Percentiles rank a stretch among this genome's conserved stretches.
Evolutionary conservation across 2,329 filamentous ascomycete species (phyloP).

Genomic region (Alternaria sp.): DNA sequence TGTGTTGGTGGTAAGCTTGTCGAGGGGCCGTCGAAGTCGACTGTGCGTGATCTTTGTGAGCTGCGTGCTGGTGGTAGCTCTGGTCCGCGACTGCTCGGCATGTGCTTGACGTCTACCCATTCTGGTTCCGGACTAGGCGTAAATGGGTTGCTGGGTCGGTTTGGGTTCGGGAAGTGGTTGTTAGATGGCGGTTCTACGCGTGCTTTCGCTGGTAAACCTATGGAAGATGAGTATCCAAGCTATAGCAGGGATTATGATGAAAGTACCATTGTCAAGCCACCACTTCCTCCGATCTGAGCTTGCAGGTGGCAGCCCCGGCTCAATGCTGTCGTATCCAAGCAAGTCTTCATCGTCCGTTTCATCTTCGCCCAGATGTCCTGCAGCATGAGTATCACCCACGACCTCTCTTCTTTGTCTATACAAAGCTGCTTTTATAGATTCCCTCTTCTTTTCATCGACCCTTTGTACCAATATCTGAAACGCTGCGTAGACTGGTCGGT

Average conservation of each 20-base stretch:
- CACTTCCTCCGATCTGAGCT: conserved; percentile 70
- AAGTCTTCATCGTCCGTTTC: conserved; percentile 80
- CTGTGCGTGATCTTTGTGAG: conserved; percentile 39
- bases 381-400: conserved; percentile 69
- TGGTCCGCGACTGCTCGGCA: conserved; percentile 31
- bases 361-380: conserved; percentile 58
- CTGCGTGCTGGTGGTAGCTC: conserved; percentile 47
- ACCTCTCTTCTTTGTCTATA: conserved; percentile 74
- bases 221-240: conserved; percentile 36
- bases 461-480: conserved; percentile 86
- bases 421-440: conserved; percentile 75
- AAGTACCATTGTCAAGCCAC: conserved; percentile 69
- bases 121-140: conserved; percentile 76
- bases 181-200: conserved; percentile 71
- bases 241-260: conserved; percentile 60
- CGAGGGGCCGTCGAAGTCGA: conserved; percentile 43
- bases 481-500: conserved; percentile 90
- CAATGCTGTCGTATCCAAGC: conserved; percentile 81
- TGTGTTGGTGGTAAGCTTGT: conserved; percentile 29
- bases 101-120: conserved; percentile 70
- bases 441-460: conserved; percentile 76
- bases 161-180: conserved; percentile 73
- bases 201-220: conserved; percentile 77
- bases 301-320: conserved; percentile 74
- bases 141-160: conserved; percentile 83